These are phyloP conservation scores for Zygosaccharomyces siamensis DNA, from an alignment of 805 yeast species.

Conservation along the genomic window DNA sequence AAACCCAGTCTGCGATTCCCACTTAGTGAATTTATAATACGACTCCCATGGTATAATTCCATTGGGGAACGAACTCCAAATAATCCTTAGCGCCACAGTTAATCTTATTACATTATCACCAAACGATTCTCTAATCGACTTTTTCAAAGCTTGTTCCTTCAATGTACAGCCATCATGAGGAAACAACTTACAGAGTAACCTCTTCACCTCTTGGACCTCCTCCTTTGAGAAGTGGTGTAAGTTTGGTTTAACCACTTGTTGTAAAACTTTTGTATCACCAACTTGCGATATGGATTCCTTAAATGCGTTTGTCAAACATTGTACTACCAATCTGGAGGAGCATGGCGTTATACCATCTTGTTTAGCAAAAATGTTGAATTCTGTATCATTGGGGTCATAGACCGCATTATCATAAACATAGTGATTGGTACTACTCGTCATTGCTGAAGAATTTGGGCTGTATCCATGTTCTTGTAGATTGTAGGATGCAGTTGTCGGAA, in stretches of 20 bases:
- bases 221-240: constrained; percentile 33
- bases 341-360: constrained; percentile 29
- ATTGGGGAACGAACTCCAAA: constrained; percentile 35
- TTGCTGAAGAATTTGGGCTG: background rate
- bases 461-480: background rate
- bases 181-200: constrained; percentile 30
- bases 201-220: constrained; percentile 29
- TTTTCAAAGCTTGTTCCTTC: constrained; percentile 30
- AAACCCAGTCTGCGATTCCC: constrained; percentile 24
- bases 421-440: constrained; percentile 18
- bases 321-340: constrained; percentile 35
- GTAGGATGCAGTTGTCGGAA: background rate
- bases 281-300: constrained; percentile 22
- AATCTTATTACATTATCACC: constrained; percentile 27
- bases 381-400: constrained; percentile 17
- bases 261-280: constrained; percentile 21
- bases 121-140: constrained; percentile 19
- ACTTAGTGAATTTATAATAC: constrained; percentile 26
- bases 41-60: constrained; percentile 38
- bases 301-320: constrained; percentile 32
- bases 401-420: constrained; percentile 34
- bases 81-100: constrained; percentile 30
- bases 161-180: constrained; percentile 38
- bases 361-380: constrained; percentile 19
- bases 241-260: constrained; percentile 36